Evolutionary conservation across 75 land plant genomes (phyloP).

Genomic region (Azolla pinnata): DNA sequence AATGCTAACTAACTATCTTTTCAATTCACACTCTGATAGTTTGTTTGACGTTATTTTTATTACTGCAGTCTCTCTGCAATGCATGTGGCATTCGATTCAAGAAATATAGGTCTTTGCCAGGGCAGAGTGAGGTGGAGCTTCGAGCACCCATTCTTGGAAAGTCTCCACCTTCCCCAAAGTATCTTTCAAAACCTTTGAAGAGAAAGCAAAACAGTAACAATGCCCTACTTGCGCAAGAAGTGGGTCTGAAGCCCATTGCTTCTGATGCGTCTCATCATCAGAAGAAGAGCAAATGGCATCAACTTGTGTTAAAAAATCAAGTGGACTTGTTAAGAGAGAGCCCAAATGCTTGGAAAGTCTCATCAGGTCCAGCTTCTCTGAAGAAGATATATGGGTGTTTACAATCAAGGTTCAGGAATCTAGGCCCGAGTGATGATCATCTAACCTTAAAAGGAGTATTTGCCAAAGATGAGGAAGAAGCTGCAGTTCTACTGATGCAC

Average conservation of each 20-base stretch:
- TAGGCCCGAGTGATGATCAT: not conserved
- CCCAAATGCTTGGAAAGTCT: not conserved
- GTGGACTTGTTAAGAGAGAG: not conserved
- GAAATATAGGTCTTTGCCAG: conserved; percentile 19
- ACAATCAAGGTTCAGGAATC: not conserved
- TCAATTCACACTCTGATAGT: too few species aligned
- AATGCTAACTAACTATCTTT: too few species aligned
- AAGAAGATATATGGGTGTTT: conserved; percentile 5
- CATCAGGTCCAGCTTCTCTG: conserved; percentile 1
- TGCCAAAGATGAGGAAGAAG: conserved; percentile 41
- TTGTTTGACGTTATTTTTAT: not conserved
- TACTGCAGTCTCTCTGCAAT: conserved; percentile 46
- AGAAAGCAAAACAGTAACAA: not conserved
- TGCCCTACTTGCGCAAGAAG: too few species aligned
- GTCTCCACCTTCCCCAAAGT: not conserved
- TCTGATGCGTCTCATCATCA: too few species aligned
- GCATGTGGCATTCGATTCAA: conserved; percentile 52
- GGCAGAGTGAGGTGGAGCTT: conserved; percentile 8
- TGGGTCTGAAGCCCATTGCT: too few species aligned
- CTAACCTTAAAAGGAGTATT: conserved; percentile 8
- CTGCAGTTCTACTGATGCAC: conserved; percentile 46
- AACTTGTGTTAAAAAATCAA: not conserved
- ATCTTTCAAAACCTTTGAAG: not conserved
- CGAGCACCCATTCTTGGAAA: not conserved
- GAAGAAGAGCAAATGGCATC: conserved; percentile 4